A percentile compares a stretch with the other conserved stretches of the same genome.
These are phyloP conservation scores for Xylaria hypoxylon DNA, from an alignment of 2,329 filamentous ascomycete genomes.

Conservation along the genomic window DNA sequence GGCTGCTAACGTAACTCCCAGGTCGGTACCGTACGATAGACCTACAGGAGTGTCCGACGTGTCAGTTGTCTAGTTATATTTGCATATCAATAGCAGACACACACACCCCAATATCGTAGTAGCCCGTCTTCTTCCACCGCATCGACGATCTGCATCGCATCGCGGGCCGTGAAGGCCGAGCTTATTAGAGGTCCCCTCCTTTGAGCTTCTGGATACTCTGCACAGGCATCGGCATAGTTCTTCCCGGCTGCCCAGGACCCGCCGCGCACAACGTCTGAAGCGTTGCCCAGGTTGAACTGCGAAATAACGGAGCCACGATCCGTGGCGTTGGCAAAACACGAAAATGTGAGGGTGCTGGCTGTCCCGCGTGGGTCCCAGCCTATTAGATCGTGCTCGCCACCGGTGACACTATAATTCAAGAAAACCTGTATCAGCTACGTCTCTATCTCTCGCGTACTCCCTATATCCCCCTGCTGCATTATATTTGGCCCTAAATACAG, in stretches of 20 bases:
- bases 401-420: constrained; percentile 41
- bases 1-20: constrained; percentile 55
- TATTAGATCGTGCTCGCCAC: constrained; percentile 47
- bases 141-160: constrained; percentile 56
- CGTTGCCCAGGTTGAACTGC: constrained; percentile 32
- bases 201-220: constrained; percentile 38
- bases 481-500: no score
- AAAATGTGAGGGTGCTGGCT: constrained; percentile 40
- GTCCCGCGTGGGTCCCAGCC: constrained; percentile 47
- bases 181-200: constrained; percentile 47
- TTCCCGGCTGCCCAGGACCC: constrained; percentile 38
- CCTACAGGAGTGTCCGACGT: constrained; percentile 41
- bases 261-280: constrained; percentile 39
- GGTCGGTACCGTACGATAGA: constrained; percentile 56
- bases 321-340: constrained; percentile 36
- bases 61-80: constrained; percentile 23
- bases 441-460: background rate
- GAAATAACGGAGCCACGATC: constrained; percentile 17
- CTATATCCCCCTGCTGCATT: background rate
- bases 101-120: constrained; percentile 53
- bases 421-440: background rate
- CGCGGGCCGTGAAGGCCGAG: constrained; percentile 53
- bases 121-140: constrained; percentile 54
- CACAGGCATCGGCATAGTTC: constrained; percentile 45
- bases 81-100: no score